Evolutionary conservation across 164 flowering plant genomes (phyloP).

Genomic region (Magnolia officinalis): DNA sequence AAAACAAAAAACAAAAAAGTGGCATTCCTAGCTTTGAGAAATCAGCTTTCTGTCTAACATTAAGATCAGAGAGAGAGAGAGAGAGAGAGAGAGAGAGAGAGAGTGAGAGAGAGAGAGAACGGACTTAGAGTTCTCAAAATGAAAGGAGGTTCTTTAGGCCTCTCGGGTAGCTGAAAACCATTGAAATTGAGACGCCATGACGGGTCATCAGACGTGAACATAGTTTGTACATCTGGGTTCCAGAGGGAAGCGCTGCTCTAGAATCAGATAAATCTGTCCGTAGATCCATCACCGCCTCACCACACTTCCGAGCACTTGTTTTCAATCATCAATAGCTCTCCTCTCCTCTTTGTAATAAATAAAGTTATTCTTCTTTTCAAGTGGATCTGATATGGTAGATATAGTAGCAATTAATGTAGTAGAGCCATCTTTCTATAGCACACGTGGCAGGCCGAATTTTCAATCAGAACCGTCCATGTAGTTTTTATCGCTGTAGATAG

Average conservation of each 20-base stretch:
- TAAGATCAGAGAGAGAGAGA: background rate
- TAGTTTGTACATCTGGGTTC: slow-evolving; percentile 18
- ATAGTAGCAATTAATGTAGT: too few species aligned
- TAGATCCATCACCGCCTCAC: slow-evolving; percentile 5
- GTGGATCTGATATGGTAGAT: too few species aligned
- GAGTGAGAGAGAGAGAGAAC: background rate
- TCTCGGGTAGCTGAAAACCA: slow-evolving; percentile 27
- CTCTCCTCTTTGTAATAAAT: background rate
- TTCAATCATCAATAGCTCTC: background rate
- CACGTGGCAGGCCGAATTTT: too few species aligned
- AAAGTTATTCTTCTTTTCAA: too few species aligned
- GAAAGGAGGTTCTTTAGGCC: slow-evolving; percentile 8
- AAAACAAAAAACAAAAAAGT: background rate
- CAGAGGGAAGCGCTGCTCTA: slow-evolving; percentile 32
- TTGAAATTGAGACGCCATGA: slow-evolving; percentile 49
- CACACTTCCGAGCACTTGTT: background rate
- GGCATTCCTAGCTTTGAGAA: background rate
- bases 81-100: background rate
- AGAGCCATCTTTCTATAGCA: too few species aligned
- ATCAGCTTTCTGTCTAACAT: background rate
- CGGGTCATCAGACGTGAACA: slow-evolving; percentile 19
- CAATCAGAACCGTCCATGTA: too few species aligned
- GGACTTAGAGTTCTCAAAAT: background rate
- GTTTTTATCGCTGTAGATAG: too few species aligned
- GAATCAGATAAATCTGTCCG: slow-evolving; percentile 26